Base-by-base conservation (phyloP, 176 grass and related monocot genomes). In the Neostapfia colusana region DNA sequence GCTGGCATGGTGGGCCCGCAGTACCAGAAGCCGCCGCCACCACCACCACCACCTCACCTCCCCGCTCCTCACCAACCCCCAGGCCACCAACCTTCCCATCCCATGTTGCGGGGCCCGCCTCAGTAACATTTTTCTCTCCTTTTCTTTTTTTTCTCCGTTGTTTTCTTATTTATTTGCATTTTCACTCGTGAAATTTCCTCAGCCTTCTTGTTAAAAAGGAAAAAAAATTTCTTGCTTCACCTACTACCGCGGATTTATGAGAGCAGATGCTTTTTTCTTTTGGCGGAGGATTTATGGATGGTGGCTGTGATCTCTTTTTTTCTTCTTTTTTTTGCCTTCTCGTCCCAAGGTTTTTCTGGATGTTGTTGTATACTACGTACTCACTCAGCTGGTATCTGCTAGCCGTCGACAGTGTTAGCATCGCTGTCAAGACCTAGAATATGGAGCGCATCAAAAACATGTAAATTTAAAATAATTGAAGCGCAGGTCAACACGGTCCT, bases 11-110 rank as follows among this genome's bases (percentile, higher is more conserved):
- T 12, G 75, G 62, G 0, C 45, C 75, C 45, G 39, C 45, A 0
- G 2, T 1, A 0, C 53, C 0, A 10, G 2, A 2, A 76, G 73
- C 20, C 20, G 24, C 18, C 39, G 46, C 65, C 53, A 5, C n/a
- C n/a, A 37, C 15, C 15, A 62, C 8, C 43, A 3, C 43, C 13
- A 0, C 16, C 3, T 11, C 45, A 4, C 45, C 45, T 16, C 13
- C 11, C 16, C 45, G 16, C 48, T 4, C 1, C 20, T 55, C 57
- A 73, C 69, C 79, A 82, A 82, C 59, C 79, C 46, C 59, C 8
- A 21, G 42, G n/a, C 16, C 79, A 31, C 55, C 79, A 41, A 43
- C 79, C 79, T 2, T 31, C 31, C n/a, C n/a, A n/a, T 28, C 73
- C 59, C 69, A 10, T 34, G 10, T 13, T 18, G 60, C 39, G 9